Evolutionary conservation across 2,329 filamentous ascomycete genomes (phyloP), one percentile per base, ranked within the genome.

Genomic region (Ceratocystis diversiconidia): DNA sequence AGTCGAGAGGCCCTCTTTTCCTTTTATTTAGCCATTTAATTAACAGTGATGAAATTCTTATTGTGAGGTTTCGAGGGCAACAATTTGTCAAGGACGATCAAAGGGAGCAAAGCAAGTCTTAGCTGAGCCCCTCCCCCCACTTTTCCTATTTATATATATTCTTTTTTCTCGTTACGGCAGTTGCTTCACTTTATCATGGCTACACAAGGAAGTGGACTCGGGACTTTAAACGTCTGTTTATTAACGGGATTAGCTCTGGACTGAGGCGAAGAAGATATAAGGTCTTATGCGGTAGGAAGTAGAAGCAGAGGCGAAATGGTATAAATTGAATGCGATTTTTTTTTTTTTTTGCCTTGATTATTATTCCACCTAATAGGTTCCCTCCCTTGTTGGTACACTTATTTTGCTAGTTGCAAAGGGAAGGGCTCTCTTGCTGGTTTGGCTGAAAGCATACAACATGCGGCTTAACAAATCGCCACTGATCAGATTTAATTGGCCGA

Each of bases 301-400:
- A 12, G 36, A 41, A 41, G 36, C 10, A 41, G 15, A 41, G 36
- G 36, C 36, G 36, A 41, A 41, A 41, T 41, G 36, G 3, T 41
- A 15, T 41, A 15, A 41, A 4, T 41, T 12, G 10, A 12, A 15
- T 1, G 36, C 15, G 1, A 15, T 41, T 41, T 12, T 10, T 41
- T 32, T 36, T 48, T 63, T 63, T 50, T 61, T 67, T 67, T 46
- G 36, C 36, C 36, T 41, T 41, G 1, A 41, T 41, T 41, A 41
- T 41, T 15, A 15, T 41, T 15, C 36, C 36, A 41, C 36, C 10
- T 15, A 41, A 41, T 41, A 15, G 10, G 36, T 15, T 41, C 10
- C 10, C 36, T 41, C 61, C 19, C 65, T 63, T 41, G 44, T 57
- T 60, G 32, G n/a, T 43, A 41, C 32, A 41, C 12, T 12, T 19